Percentiles rank a stretch among this genome's conserved stretches.
Conservation (phyloP, 495 filamentous ascomycete species). For the Lasiosphaeria miniovina region DNA sequence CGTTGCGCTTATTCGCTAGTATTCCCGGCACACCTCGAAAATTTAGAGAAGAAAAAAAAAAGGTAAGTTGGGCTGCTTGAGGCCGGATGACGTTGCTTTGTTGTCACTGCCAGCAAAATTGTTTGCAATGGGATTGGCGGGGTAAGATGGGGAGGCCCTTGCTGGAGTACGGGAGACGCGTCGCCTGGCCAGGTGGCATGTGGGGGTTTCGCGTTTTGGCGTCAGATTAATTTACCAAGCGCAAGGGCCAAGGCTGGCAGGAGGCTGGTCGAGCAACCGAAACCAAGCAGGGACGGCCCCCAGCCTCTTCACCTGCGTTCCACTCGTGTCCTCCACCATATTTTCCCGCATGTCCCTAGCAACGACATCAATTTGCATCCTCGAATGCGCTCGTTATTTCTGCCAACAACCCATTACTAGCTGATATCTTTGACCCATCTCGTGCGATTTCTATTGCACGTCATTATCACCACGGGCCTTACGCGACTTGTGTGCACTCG, state of each 20-base stretch:
- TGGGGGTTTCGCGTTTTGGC: conserved; percentile 1
- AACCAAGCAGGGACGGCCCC: conserved; percentile 20
- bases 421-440: neutral
- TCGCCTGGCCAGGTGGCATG: neutral
- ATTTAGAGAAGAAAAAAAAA: neutral
- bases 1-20: neutral
- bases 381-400: neutral
- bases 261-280: conserved; percentile 20
- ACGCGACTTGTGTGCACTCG: neutral
- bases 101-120: neutral
- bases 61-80: neutral
- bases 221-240: neutral
- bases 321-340: conserved; percentile 8
- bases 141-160: neutral
- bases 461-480: neutral
- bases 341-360: neutral
- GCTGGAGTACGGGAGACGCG: neutral
- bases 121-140: neutral
- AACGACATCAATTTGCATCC: neutral
- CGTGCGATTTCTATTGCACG: neutral
- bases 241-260: neutral
- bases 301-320: conserved; percentile 11
- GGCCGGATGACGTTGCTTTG: neutral
- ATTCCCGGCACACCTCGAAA: neutral
- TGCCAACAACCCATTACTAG: neutral